Conservation (phyloP, 768 basidiomycete genomes). For the Russula sp. region DNA sequence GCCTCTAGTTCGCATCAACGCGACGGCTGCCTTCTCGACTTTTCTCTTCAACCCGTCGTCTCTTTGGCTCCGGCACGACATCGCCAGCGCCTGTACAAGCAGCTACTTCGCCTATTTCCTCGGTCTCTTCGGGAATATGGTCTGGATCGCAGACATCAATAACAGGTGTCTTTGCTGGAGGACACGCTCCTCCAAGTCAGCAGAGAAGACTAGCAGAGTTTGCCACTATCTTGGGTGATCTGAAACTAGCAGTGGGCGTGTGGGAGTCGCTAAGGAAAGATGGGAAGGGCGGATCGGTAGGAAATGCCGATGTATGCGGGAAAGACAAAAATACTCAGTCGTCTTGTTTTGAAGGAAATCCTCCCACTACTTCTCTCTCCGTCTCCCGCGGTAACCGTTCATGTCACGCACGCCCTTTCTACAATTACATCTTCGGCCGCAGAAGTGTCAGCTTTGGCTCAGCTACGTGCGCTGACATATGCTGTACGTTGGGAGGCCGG, state of each 20-base stretch:
- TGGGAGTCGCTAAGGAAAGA: constrained; percentile 91
- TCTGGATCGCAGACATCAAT: constrained; percentile 33
- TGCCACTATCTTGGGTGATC: constrained; percentile 86
- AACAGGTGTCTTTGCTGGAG: constrained; percentile 25
- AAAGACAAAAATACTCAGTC: constrained; percentile 7
- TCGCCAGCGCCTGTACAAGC: constrained; percentile 39
- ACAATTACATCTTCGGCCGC: constrained; percentile 37
- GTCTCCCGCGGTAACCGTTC: constrained; percentile 51
- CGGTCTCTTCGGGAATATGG: constrained; percentile 27
- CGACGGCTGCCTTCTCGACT: constrained; percentile 75
- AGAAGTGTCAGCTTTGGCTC: constrained; percentile 56
- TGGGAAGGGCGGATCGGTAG: constrained; percentile 78
- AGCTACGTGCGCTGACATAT: constrained; percentile 59
- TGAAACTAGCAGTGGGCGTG: constrained; percentile 70
- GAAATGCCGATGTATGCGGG: constrained; percentile 27
- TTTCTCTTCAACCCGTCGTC: constrained; percentile 79
- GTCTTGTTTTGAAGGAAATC: constrained; percentile 56
- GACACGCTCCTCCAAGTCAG: constrained; percentile 44
- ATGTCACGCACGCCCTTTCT: constrained; percentile 57
- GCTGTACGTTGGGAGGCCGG: constrained; percentile 72
- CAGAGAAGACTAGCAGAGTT: constrained; percentile 92
- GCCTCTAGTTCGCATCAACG: constrained; percentile 57
- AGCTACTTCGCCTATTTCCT: constrained; percentile 36
- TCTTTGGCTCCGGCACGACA: constrained; percentile 57
- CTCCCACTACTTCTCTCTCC: constrained; percentile 67